A percentile compares a stretch with the other conserved stretches of the same genome.
phyloP scores from a whole-genome alignment of 2,329 filamentous ascomycete species.

The Verticillium alfalfae region DNA sequence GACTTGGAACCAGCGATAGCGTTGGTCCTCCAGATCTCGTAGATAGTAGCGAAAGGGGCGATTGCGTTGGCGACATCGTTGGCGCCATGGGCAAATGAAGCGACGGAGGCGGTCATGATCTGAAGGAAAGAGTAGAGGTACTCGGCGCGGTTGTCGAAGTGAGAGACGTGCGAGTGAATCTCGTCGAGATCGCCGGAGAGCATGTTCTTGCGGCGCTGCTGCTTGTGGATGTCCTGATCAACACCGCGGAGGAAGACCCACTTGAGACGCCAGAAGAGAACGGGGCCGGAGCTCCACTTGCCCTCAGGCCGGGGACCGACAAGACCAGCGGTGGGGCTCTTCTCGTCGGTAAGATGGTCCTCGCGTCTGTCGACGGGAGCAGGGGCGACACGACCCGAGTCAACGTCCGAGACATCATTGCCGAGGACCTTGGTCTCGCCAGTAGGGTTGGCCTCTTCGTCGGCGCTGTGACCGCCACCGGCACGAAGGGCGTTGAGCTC shows the following conservation, averaged over 20 bases:
- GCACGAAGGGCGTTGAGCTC: conserved; percentile 32
- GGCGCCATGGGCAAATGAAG: conserved; percentile 61
- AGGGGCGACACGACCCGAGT: conserved; percentile 9
- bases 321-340: conserved; percentile 15
- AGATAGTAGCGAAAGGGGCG: conserved; percentile 59
- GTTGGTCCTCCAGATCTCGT: conserved; percentile 50
- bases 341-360: conserved; percentile 1
- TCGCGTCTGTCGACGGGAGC: background rate
- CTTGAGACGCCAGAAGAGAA: conserved; percentile 34
- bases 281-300: conserved; percentile 28
- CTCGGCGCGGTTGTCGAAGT: conserved; percentile 59
- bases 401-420: conserved; percentile 13
- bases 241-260: conserved; percentile 34
- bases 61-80: conserved; percentile 62
- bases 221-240: conserved; percentile 24
- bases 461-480: conserved; percentile 15
- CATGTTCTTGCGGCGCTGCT: conserved; percentile 26
- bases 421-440: conserved; percentile 22
- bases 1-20: conserved; percentile 32
- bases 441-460: conserved; percentile 17
- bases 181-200: conserved; percentile 47
- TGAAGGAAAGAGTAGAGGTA: conserved; percentile 57
- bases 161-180: conserved; percentile 50
- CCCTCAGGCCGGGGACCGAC: conserved; percentile 28
- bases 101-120: conserved; percentile 54